A percentile compares a stretch with the other conserved stretches of the same genome.
These are phyloP conservation scores for Colletotrichum sp. DNA, from an alignment of 2,329 filamentous ascomycete species.

Conservation along the genomic window DNA sequence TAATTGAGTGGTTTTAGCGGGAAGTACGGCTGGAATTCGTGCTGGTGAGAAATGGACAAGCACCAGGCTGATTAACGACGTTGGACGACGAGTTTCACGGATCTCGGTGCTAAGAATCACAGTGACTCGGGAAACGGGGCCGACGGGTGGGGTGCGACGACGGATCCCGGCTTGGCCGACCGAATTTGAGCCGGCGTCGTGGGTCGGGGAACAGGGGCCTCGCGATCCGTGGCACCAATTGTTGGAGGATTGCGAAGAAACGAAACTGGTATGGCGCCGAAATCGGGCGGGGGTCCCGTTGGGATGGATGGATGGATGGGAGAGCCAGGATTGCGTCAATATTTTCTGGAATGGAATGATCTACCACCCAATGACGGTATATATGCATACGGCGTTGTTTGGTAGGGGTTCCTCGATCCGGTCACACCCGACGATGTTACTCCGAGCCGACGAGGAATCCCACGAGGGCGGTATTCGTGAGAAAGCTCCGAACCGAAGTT, in stretches of 20 bases:
- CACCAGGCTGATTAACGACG: neutral
- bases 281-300: neutral
- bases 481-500: neutral
- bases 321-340: neutral
- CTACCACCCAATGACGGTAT: neutral
- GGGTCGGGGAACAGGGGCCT: neutral
- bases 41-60: too few species aligned
- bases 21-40: neutral
- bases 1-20: neutral
- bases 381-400: neutral
- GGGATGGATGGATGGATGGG: neutral
- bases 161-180: conserved; percentile 5
- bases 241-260: neutral
- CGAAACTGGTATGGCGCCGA: neutral
- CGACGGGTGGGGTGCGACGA: neutral
- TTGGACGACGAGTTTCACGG: neutral
- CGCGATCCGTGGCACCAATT: neutral
- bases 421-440: neutral
- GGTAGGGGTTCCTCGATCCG: neutral
- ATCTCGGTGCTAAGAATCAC: neutral
- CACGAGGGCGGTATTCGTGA: neutral
- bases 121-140: neutral
- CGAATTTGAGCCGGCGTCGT: neutral
- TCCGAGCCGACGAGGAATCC: neutral
- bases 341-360: neutral